Conservation (phyloP, 2,329 filamentous ascomycete genomes). For the Xylariaceae sp. region DNA sequence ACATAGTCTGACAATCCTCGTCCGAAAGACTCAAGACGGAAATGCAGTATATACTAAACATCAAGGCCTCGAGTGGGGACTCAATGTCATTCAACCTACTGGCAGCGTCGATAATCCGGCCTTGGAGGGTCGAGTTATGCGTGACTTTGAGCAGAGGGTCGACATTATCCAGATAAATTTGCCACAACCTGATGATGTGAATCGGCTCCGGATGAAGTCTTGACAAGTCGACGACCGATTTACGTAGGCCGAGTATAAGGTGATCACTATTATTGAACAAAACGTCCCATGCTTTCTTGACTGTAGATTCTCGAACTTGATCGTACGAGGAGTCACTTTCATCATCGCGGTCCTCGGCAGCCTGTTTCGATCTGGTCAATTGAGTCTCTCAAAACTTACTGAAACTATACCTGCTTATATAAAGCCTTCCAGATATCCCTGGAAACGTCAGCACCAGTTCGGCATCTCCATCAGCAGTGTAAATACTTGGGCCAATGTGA, state of each 20-base stretch:
- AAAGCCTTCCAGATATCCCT: slow-evolving; percentile 47
- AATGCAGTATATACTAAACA: slow-evolving; percentile 61
- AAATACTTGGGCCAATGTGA: background rate
- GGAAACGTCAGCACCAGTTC: slow-evolving; percentile 31
- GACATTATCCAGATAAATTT: slow-evolving; percentile 64
- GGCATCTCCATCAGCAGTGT: background rate
- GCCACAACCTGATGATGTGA: slow-evolving; percentile 60
- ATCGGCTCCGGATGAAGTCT: slow-evolving; percentile 56
- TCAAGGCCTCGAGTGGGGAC: slow-evolving; percentile 57
- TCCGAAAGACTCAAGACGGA: slow-evolving; percentile 51
- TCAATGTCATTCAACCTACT: slow-evolving; percentile 49
- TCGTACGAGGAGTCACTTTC: slow-evolving; percentile 44
- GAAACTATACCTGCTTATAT: slow-evolving; percentile 47
- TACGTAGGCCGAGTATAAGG: slow-evolving; percentile 59
- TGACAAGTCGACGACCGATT: slow-evolving; percentile 51
- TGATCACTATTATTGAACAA: slow-evolving; percentile 51
- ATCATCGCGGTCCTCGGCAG: too few relatives aligned
- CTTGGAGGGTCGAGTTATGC: slow-evolving; percentile 61
- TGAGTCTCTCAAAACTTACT: background rate
- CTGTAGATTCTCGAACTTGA: slow-evolving; percentile 40
- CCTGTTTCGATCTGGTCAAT: too few relatives aligned
- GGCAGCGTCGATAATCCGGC: slow-evolving; percentile 57
- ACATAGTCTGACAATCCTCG: slow-evolving; percentile 50
- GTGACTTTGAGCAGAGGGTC: slow-evolving; percentile 66
- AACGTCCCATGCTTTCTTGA: slow-evolving; percentile 56